Conservation (phyloP, 352 stramenopile genomes). For the Globisporangium echinulatum region DNA sequence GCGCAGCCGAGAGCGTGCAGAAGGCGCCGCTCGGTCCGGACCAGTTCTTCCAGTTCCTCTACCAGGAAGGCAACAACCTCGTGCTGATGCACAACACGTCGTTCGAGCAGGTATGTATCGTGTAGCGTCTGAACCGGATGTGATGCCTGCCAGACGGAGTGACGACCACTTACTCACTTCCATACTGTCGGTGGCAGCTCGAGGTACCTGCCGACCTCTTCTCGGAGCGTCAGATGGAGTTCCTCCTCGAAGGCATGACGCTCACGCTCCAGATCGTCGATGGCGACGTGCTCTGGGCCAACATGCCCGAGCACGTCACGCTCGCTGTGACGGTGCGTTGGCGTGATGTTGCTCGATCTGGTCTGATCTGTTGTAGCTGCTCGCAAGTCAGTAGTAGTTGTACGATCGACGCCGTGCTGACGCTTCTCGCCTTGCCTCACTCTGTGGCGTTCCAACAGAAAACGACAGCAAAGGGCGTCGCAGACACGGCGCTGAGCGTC, state of each 20-base stretch:
- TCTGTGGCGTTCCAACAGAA: constrained; percentile 22
- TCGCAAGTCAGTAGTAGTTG: no score
- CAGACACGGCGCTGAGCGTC: constrained; percentile 67
- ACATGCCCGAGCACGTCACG: constrained; percentile 79
- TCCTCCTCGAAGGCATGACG: constrained; percentile 72
- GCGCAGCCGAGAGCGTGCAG: constrained; percentile 67
- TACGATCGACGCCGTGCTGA: no score
- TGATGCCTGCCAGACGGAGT: not conserved
- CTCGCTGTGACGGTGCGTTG: constrained; percentile 54
- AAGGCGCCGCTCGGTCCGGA: constrained; percentile 73
- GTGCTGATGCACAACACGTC: constrained; percentile 79
- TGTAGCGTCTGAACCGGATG: not conserved
- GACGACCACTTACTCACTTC: not conserved
- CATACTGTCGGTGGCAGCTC: constrained; percentile 26
- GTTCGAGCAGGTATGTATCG: constrained; percentile 62
- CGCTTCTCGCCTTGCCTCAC: not conserved
- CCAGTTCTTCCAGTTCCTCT: constrained; percentile 79
- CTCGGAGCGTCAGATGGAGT: constrained; percentile 65
- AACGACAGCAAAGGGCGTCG: constrained; percentile 73
- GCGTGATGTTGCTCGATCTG: no score
- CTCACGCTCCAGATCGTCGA: constrained; percentile 83
- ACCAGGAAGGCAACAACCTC: constrained; percentile 70
- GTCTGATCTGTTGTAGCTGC: no score
- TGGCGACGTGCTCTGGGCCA: constrained; percentile 77
- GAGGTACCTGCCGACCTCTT: constrained; percentile 70